A percentile compares a stretch with the other conserved stretches of the same genome.
Evolutionary conservation across 306 rosid genomes (phyloP).

Genomic region (Quercus ilex): DNA sequence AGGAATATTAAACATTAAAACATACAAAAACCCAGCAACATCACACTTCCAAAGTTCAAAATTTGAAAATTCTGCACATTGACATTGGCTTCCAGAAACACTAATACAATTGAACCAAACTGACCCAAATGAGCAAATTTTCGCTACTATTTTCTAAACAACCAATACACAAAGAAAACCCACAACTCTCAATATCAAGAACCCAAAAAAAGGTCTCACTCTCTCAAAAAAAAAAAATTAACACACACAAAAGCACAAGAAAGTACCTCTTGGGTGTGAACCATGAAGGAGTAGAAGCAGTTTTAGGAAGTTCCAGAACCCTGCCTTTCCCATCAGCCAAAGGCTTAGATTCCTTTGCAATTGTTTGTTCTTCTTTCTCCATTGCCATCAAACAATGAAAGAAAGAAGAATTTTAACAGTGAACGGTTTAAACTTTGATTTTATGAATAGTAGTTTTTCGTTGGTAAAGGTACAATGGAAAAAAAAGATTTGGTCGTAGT

Average conservation of each 20-base stretch:
- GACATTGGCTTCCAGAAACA: background rate
- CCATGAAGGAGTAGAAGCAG: conserved; percentile 59
- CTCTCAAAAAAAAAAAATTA: conserved; percentile 8
- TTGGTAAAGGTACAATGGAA: background rate
- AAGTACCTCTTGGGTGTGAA: conserved; percentile 73
- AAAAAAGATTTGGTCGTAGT: too few relatives aligned
- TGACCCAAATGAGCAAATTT: background rate
- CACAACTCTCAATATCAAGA: background rate
- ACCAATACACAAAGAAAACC: background rate
- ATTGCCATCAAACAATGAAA: background rate
- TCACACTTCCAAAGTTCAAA: background rate
- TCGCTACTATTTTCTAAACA: background rate
- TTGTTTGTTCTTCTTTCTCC: conserved; percentile 10
- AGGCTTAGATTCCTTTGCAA: conserved; percentile 12
- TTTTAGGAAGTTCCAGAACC: background rate
- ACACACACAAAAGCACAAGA: background rate
- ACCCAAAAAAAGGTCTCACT: background rate
- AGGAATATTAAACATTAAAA: background rate
- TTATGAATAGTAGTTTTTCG: background rate
- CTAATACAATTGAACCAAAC: background rate
- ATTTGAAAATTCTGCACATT: background rate
- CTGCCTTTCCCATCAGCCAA: conserved; percentile 18
- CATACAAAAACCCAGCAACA: background rate
- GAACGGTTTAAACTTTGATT: background rate
- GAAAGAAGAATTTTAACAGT: background rate